A percentile compares a stretch with the other conserved stretches of the same genome.
phyloP scores from a whole-genome alignment of 2,329 filamentous ascomycete genomes.

The Akanthomyces dipterigenus region DNA sequence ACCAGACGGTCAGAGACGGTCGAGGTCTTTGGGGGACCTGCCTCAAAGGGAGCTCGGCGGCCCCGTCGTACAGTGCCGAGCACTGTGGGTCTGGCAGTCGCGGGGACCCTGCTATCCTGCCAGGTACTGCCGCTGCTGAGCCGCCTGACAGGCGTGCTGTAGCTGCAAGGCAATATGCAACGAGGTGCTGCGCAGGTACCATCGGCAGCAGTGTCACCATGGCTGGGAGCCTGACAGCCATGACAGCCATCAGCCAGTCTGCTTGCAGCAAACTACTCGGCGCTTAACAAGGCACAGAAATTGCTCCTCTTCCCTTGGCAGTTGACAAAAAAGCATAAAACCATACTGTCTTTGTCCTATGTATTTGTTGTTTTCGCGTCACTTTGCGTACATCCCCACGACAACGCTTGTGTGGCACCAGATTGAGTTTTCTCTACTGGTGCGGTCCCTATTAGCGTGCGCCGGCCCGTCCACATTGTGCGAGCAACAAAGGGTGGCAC shows the following conservation, averaged over 20 bases:
- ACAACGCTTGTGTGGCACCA: neutral
- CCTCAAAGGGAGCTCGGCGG: neutral
- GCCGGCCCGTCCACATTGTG: neutral
- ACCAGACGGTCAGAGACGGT: neutral
- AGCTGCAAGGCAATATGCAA: neutral
- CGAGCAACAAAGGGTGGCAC: neutral
- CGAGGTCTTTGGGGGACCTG: neutral
- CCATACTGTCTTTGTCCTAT: no score
- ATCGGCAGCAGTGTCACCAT: neutral
- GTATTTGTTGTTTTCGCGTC: neutral
- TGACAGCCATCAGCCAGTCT: no score
- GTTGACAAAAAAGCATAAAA: no score
- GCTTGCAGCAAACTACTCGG: neutral
- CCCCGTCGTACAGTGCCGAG: neutral
- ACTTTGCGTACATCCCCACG: neutral
- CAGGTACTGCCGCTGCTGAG: neutral
- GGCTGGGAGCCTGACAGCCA: no score
- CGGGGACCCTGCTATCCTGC: neutral
- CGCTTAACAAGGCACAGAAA: no score
- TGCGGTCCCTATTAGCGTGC: neutral
- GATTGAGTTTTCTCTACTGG: neutral
- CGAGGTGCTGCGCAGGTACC: no score
- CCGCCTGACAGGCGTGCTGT: neutral
- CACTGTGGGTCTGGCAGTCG: neutral
- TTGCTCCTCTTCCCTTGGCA: no score